phyloP scores from a whole-genome alignment of 2,329 filamentous ascomycete genomes.

The Coccinonectria pachysandricola region DNA sequence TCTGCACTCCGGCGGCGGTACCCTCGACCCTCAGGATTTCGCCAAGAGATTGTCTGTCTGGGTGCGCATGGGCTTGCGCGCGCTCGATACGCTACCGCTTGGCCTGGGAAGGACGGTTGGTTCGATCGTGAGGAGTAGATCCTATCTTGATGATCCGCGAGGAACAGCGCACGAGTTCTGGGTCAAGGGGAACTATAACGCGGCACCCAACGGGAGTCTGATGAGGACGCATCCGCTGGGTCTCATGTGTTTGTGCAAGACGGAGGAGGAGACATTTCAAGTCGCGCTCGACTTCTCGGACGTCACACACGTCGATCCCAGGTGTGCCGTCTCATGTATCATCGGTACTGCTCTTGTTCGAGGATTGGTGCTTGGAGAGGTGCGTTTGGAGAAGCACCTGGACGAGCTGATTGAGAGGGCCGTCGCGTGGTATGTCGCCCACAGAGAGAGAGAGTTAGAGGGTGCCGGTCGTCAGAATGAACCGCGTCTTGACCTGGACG shows the following conservation, averaged over 20 bases:
- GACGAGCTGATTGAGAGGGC: conserved; percentile 30
- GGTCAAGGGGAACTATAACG: conserved; percentile 26
- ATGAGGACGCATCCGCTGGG: conserved; percentile 44
- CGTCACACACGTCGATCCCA: conserved; percentile 40
- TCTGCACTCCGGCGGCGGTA: conserved; percentile 30
- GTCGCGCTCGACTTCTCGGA: conserved; percentile 31
- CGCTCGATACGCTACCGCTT: conserved; percentile 35
- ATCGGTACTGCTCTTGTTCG: conserved; percentile 36
- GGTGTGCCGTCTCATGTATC: conserved; percentile 39
- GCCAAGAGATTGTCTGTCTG: conserved; percentile 36
- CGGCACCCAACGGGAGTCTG: conserved; percentile 41
- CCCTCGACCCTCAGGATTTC: conserved; percentile 29
- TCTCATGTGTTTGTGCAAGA: conserved; percentile 32
- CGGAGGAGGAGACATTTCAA: conserved; percentile 32
- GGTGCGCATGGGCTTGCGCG: conserved; percentile 35
- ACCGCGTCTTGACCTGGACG: conserved; percentile 26
- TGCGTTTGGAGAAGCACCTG: conserved; percentile 28
- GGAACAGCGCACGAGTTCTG: conserved; percentile 30
- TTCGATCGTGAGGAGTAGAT: conserved; percentile 28
- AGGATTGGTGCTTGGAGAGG: conserved; percentile 34
- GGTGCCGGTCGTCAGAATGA: conserved; percentile 19
- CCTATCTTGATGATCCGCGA: conserved; percentile 30
- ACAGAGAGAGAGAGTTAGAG: conserved; percentile 10
- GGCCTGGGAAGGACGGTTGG: conserved; percentile 39
- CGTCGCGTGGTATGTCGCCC: conserved; percentile 27